These are phyloP conservation scores for Schizonepeta tenuifolia DNA, from an alignment of 257 asterid species.

Conservation along the genomic window DNA sequence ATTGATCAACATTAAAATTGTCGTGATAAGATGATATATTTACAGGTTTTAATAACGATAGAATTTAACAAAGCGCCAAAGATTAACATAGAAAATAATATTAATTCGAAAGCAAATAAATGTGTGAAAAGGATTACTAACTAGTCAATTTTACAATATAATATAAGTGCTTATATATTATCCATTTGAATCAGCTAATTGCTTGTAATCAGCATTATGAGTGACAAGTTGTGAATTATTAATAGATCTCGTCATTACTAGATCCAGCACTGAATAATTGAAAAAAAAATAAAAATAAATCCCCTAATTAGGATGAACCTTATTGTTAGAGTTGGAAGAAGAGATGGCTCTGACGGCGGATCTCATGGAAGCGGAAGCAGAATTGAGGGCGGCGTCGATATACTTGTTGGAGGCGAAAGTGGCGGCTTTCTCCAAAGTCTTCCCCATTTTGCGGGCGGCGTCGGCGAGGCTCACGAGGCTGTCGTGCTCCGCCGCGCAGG, in stretches of 20 bases:
- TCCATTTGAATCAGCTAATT: too few species aligned
- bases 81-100: too few species aligned
- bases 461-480: constrained; percentile 56
- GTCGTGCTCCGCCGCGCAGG: constrained; percentile 50
- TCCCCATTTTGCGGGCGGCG: constrained; percentile 62
- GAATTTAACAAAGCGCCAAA: too few species aligned
- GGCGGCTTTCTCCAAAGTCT: constrained; percentile 61
- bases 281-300: not conserved
- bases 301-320: constrained; percentile 84
- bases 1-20: too few species aligned
- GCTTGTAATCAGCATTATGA: not conserved
- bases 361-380: constrained; percentile 80
- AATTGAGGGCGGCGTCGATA: constrained; percentile 75
- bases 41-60: too few species aligned
- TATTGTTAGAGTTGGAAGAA: constrained; percentile 53
- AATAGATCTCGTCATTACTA: not conserved
- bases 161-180: too few species aligned
- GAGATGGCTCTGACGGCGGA: constrained; percentile 69
- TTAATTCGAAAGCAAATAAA: too few species aligned
- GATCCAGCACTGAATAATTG: too few species aligned
- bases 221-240: not conserved
- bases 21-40: too few species aligned
- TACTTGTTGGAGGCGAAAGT: constrained; percentile 69
- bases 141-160: too few species aligned
- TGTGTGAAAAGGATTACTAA: too few species aligned